Conservation (phyloP, 1,139 yeast species). For the Saccharomycopsis crataegensis region DNA sequence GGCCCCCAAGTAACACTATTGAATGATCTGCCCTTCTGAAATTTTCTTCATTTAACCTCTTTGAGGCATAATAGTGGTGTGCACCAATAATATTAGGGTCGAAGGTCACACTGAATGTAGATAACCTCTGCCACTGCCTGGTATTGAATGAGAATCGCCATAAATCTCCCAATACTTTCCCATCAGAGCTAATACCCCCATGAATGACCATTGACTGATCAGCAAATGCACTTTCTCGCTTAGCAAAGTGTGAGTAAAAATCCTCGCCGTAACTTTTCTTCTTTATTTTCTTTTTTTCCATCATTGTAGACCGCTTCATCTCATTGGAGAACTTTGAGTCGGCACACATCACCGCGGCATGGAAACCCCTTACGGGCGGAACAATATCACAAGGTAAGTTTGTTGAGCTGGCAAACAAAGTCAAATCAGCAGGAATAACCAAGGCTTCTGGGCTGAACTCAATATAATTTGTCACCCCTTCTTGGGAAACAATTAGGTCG, state of each 20-base stretch:
- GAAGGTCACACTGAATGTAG: background rate
- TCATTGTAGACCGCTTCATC: background rate
- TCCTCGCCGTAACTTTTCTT: background rate
- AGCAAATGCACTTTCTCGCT: background rate
- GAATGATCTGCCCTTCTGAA: background rate
- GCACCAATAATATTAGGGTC: background rate
- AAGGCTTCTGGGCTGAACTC: constrained; percentile 6
- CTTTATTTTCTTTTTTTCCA: background rate
- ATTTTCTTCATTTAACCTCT: background rate
- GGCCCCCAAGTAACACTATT: background rate
- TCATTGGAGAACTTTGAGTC: background rate
- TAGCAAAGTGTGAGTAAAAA: background rate
- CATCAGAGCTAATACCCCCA: constrained; percentile 9
- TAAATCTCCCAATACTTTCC: constrained; percentile 2
- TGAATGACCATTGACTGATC: constrained; percentile 12
- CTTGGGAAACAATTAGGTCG: constrained; percentile 7
- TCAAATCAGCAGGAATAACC: background rate
- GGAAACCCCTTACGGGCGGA: constrained; percentile 1
- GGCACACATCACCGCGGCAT: constrained; percentile 6
- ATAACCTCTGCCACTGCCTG: constrained; percentile 3
- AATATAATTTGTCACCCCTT: constrained; percentile 2
- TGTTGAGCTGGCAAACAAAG: too few relatives aligned
- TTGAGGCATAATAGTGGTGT: background rate
- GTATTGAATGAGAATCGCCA: constrained; percentile 11
- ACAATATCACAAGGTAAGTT: background rate